Evolutionary conservation across 176 grass and related monocot genomes (phyloP).

Genomic region (Aegilops tauschii): DNA sequence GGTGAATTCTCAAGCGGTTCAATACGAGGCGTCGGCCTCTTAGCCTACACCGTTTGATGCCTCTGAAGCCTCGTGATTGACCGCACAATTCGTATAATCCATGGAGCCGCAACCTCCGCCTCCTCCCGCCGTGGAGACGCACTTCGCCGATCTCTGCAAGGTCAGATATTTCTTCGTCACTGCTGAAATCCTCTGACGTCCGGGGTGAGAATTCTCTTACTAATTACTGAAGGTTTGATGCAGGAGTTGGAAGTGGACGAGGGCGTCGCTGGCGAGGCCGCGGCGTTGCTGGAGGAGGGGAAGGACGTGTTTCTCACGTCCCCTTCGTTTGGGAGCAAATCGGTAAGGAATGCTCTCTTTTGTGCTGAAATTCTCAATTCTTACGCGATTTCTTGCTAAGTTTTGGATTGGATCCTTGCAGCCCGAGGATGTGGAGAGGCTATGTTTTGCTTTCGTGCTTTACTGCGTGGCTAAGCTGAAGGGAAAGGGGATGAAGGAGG

Average conservation of each 20-base stretch:
- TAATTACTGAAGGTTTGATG: conserved; percentile 1
- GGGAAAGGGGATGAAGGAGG: conserved; percentile 41
- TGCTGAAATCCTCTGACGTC: not conserved
- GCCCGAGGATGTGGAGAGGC: conserved; percentile 57
- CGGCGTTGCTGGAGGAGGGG: conserved; percentile 48
- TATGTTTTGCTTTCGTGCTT: conserved; percentile 69
- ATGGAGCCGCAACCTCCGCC: conserved; percentile 15
- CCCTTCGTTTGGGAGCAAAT: conserved; percentile 53
- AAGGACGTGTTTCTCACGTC: conserved; percentile 39
- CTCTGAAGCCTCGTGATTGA: not conserved
- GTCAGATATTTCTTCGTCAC: conserved; percentile 27
- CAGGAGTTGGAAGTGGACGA: conserved; percentile 49
- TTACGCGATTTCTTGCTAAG: not conserved
- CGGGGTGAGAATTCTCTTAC: not conserved
- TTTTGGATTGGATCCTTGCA: conserved; percentile 35
- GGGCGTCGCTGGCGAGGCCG: conserved; percentile 42
- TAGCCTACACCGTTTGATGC: not conserved
- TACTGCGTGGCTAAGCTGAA: conserved; percentile 64
- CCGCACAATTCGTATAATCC: not conserved
- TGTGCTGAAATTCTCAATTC: not conserved
- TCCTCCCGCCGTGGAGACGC: conserved; percentile 27
- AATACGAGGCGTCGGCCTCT: not conserved
- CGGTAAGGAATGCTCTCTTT: conserved; percentile 15
- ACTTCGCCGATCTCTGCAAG: conserved; percentile 78
- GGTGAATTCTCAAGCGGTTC: not conserved